Evolutionary conservation across 805 yeast species (phyloP), one percentile per base, ranked within the genome.

Genomic region (Lipomyces yamanashiensis): DNA sequence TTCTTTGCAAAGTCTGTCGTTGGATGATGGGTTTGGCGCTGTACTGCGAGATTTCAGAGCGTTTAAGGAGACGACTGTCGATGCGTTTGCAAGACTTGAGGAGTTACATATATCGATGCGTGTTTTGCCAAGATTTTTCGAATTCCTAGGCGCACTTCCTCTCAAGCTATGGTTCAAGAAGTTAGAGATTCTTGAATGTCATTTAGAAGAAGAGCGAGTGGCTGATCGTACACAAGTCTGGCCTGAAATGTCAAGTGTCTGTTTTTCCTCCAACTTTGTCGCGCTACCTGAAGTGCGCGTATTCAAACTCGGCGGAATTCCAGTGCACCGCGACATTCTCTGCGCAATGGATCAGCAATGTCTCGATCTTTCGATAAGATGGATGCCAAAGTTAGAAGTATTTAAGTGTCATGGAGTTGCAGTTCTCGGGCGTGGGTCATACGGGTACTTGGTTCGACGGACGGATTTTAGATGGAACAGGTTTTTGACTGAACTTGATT

Each of bases 311-410:
- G 63, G 63, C 44, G 63, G 62, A 7, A 34, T 43, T 2, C 61
- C 61, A 33, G 37, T 13, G 13, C 21, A 57, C 28, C n/a, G 40
- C 4, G 51, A 45, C 6, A 19, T 28, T 21, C 19, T 33, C 13
- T 19, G 58, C 13, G 48, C 47, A 7, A 15, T 64, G 61, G 66
- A 64, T 58, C 67, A 61, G 54, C 67, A 64, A 47, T 57, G 67
- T 34, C 44, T 64, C 9, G 67, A 64, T 40, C 44, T 57, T 8
- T 34, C 44, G 19, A 21, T 64, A 13, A 45, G 58, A 12, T 64
- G 67, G 67, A 64, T 58, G 65, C 67, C 67, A n/a, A 40, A 52
- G 36, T 40, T 64, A 15, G 58, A 58, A 19, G 28, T 41, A 6
- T 54, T 61, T 33, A 43, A 54, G 19, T 63, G 64, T 49, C 58